Percentiles rank a stretch among this genome's conserved stretches.
Conservation (phyloP, 805 yeast species). For the Candida broadrunensis region DNA sequence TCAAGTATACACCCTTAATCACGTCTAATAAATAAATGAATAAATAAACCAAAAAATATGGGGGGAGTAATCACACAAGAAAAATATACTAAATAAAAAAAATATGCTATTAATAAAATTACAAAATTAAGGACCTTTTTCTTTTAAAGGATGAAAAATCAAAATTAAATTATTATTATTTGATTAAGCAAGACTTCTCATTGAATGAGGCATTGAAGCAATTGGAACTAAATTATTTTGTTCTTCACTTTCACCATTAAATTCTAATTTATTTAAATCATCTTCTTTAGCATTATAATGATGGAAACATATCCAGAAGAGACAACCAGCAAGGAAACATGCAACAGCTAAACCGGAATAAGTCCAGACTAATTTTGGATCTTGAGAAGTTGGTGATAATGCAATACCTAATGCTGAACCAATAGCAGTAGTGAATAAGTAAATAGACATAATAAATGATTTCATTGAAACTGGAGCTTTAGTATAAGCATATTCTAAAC, state of each 20-base stretch:
- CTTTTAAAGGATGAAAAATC: no score
- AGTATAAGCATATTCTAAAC: constrained; percentile 80
- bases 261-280: constrained; percentile 52
- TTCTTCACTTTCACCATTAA: constrained; percentile 12
- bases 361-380: constrained; percentile 71
- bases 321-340: constrained; percentile 54
- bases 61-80: no score
- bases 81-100: no score
- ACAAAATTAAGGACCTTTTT: no score
- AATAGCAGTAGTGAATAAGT: constrained; percentile 69
- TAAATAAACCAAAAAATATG: no score
- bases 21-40: no score
- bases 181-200: constrained; percentile 11
- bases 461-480: constrained; percentile 74
- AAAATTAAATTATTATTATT: no score
- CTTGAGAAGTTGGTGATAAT: constrained; percentile 58
- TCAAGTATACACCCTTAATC: no score
- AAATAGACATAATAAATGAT: constrained; percentile 61
- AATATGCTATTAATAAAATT: no score
- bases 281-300: constrained; percentile 57
- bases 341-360: constrained; percentile 62
- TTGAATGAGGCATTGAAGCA: constrained; percentile 12
- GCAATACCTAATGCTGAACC: constrained; percentile 79
- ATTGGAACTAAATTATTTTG: constrained; percentile 15
- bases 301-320: constrained; percentile 60